Percentiles rank a stretch among this genome's conserved stretches.
Conservation (phyloP, 129 eudicot species). For the Helianthus tuberosus region DNA sequence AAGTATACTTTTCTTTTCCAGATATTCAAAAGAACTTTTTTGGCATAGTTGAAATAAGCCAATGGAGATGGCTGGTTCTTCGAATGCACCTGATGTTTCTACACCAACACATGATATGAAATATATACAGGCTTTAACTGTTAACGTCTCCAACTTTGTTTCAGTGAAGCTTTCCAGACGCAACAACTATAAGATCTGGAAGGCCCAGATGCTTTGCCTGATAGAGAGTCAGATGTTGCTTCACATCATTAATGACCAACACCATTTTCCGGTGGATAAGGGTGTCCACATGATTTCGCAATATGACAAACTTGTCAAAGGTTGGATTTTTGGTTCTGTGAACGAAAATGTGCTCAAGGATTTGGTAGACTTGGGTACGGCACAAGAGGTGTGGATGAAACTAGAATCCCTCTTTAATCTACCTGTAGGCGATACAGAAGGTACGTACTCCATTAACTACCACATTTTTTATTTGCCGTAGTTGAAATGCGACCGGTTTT, state of each 20-base stretch:
- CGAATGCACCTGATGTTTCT: not conserved
- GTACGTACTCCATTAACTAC: too few species aligned
- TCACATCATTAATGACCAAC: not conserved
- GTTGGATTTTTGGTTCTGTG: not conserved
- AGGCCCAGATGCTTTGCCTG: not conserved
- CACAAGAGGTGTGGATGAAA: not conserved
- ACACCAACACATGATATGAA: not conserved
- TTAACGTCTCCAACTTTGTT: not conserved
- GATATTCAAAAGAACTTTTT: not conserved
- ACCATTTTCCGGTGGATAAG: not conserved
- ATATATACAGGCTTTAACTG: not conserved
- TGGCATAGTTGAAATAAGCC: not conserved
- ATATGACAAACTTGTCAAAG: slow-evolving; percentile 8
- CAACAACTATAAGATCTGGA: not conserved
- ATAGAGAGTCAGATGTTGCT: not conserved
- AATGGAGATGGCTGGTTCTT: not conserved
- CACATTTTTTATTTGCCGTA: too few species aligned
- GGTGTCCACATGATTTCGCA: not conserved
- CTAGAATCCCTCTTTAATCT: not conserved
- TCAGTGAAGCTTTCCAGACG: not conserved
- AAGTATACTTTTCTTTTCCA: too few species aligned
- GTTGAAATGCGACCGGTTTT: too few species aligned
- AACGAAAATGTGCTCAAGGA: not conserved
- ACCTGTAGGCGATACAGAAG: not conserved
- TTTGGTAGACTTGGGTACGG: not conserved